Percentiles rank a stretch among this genome's conserved stretches.
These are phyloP conservation scores for Fusarium verticillioides DNA, from an alignment of 2,329 filamentous ascomycete species.

Conservation along the genomic window DNA sequence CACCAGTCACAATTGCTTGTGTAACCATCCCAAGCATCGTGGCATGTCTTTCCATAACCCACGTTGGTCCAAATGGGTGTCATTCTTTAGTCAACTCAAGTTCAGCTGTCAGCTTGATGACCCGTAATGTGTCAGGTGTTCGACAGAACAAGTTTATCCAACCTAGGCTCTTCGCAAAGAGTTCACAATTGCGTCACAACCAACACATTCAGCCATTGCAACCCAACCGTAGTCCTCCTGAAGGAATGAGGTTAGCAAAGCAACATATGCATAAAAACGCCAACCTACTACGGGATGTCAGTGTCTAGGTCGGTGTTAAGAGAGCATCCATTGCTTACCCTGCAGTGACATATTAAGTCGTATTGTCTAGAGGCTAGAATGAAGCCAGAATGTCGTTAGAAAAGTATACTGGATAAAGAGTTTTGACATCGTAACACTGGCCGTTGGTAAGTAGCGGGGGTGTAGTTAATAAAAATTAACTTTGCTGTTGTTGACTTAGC, in stretches of 20 bases:
- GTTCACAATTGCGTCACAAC: neutral
- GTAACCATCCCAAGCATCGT: slow-evolving; percentile 28
- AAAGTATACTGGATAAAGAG: neutral
- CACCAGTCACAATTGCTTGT: slow-evolving; percentile 6
- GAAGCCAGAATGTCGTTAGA: neutral
- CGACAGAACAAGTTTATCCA: slow-evolving; percentile 6
- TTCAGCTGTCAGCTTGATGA: slow-evolving; percentile 14
- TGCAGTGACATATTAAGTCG: neutral
- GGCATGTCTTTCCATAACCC: slow-evolving; percentile 9
- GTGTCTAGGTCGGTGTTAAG: neutral
- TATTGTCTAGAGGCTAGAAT: neutral
- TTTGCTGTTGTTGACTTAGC: neutral
- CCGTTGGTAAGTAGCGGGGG: neutral
- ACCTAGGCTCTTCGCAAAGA: neutral
- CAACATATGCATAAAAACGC: neutral
- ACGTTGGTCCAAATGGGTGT: slow-evolving; percentile 3
- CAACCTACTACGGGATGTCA: neutral
- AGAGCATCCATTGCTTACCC: neutral
- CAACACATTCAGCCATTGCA: neutral
- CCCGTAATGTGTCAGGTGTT: neutral
- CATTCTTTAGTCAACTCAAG: neutral
- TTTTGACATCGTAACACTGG: neutral
- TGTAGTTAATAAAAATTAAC: neutral
- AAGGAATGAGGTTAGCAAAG: neutral
- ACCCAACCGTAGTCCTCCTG: neutral